These are phyloP conservation scores for Leishmania major DNA, from an alignment of 208 protist species.

Conservation along the genomic window DNA sequence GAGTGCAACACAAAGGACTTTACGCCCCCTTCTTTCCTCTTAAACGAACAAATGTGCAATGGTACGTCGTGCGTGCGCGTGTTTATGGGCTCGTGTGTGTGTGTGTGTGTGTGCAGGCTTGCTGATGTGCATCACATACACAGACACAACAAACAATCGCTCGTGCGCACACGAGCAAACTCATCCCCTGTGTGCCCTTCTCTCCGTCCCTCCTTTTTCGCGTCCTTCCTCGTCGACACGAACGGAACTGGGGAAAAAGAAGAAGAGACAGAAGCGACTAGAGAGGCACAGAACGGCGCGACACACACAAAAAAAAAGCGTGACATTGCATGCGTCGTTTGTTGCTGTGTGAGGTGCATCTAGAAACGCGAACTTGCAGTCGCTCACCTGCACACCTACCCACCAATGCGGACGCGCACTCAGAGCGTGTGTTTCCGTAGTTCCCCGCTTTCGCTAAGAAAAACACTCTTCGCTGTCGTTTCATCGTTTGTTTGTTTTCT, in stretches of 20 bases:
- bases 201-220: conserved; percentile 12
- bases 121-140: neutral
- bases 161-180: neutral
- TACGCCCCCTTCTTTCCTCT: neutral
- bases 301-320: neutral
- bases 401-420: neutral
- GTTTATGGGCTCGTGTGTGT: neutral
- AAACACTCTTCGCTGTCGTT: conserved; percentile 5
- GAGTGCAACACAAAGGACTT: conserved; percentile 3
- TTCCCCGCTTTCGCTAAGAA: neutral
- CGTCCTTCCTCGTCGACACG: too few relatives aligned
- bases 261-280: neutral
- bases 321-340: neutral
- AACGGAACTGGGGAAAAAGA: neutral
- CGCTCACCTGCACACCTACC: neutral
- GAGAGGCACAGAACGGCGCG: neutral
- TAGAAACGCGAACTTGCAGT: neutral
- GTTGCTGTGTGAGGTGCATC: neutral
- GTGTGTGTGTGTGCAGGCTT: conserved; percentile 3
- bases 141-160: neutral
- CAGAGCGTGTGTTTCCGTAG: neutral
- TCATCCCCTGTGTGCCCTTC: conserved; percentile 7
- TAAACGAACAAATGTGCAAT: neutral
- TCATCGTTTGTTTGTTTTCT: conserved; percentile 16
- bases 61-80: conserved; percentile 1